A percentile compares a stretch with the other conserved stretches of the same genome.
Conservation (phyloP, 2,329 filamentous ascomycete species). For the Ramularia collo-cygni region DNA sequence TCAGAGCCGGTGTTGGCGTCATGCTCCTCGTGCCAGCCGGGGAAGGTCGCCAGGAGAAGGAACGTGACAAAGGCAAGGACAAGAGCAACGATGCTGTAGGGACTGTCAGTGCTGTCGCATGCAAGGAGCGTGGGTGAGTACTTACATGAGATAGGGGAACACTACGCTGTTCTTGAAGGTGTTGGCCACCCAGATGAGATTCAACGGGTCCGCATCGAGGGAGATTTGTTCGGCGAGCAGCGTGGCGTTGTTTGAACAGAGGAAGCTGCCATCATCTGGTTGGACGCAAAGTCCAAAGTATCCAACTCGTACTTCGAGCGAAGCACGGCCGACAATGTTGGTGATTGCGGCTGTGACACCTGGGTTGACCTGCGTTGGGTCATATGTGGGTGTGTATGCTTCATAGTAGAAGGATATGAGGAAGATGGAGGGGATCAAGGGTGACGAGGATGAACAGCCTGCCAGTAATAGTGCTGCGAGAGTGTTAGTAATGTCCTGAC, state of each 20-base stretch:
- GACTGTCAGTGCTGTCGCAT: constrained; percentile 6
- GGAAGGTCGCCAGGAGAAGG: constrained; percentile 90
- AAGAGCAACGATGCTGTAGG: constrained; percentile 80
- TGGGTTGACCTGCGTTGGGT: constrained; percentile 84
- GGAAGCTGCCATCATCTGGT: constrained; percentile 76
- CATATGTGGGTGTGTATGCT: constrained; percentile 71
- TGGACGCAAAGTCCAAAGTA: constrained; percentile 98
- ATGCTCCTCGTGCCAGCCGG: constrained; percentile 91
- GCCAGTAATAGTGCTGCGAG: constrained; percentile 75
- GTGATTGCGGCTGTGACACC: constrained; percentile 76
- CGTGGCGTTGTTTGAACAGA: constrained; percentile 96
- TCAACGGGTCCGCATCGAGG: constrained; percentile 89
- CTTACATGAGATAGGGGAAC: constrained; percentile 91
- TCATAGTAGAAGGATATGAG: constrained; percentile 97
- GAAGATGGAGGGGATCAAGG: constrained; percentile 91
- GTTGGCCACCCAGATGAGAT: constrained; percentile 91
- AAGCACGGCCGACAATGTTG: constrained; percentile 80
- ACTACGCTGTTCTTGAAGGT: constrained; percentile 99
- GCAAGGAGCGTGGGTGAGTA: constrained; percentile 1
- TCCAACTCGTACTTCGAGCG: constrained; percentile 83
- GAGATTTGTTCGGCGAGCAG: constrained; percentile 81
- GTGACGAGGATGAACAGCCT: constrained; percentile 94
- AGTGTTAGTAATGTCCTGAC: constrained; percentile 5
- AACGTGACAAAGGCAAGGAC: constrained; percentile 96
- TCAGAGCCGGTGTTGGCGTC: constrained; percentile 70